A percentile compares a stretch with the other conserved stretches of the same genome.
phyloP scores from a whole-genome alignment of 768 basidiomycete species.

The Dacryopinax primogenitus region DNA sequence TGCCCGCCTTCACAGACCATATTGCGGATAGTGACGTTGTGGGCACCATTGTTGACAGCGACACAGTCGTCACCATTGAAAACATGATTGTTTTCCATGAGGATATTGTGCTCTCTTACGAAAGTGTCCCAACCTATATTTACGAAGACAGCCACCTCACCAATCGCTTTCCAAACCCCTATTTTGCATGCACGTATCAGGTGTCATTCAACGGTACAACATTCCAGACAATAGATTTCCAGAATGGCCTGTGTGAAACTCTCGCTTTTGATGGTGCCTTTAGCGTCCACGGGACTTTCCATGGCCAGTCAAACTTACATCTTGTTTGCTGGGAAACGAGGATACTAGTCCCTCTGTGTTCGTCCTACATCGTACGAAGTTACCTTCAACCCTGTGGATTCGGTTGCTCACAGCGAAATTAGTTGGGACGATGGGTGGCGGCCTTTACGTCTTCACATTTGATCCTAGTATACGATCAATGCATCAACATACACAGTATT shows the following conservation, averaged over 20 bases:
- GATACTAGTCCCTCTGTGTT: not conserved
- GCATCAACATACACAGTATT: not conserved
- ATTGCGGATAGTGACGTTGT: conserved; percentile 35
- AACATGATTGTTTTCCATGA: conserved; percentile 47
- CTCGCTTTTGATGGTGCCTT: not conserved
- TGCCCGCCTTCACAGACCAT: conserved; percentile 16
- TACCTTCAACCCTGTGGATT: not conserved
- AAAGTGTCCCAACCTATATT: not conserved
- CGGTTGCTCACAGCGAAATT: not conserved
- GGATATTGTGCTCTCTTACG: conserved; percentile 27
- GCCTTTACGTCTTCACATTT: not conserved
- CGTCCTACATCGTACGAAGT: not conserved
- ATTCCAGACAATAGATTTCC: not conserved
- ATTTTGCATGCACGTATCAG: not conserved
- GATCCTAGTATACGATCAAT: not conserved
- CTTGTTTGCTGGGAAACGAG: not conserved
- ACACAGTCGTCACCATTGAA: conserved; percentile 52
- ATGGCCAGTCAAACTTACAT: not conserved
- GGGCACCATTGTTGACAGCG: conserved; percentile 44
- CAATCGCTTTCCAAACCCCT: not conserved
- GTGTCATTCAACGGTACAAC: not conserved
- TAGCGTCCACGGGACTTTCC: not conserved
- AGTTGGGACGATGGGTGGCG: not conserved
- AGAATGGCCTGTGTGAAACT: not conserved
- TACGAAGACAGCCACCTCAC: not conserved